These are phyloP conservation scores for Morella rubra DNA, from an alignment of 306 rosid species.

Conservation along the genomic window DNA sequence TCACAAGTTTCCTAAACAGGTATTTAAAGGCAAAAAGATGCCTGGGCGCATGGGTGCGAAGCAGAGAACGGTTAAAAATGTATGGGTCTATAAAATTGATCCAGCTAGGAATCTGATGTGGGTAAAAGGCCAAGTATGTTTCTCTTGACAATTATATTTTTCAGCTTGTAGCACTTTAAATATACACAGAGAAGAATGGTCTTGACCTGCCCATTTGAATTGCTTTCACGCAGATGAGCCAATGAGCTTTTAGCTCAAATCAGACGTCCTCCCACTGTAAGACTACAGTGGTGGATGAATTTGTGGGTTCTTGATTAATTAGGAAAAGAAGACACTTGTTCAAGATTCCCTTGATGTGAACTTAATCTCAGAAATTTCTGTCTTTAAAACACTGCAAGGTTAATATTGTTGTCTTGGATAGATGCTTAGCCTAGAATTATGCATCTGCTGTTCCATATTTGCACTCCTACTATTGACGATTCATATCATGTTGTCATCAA, in stretches of 20 bases:
- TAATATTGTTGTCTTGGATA: neutral
- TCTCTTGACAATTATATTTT: constrained; percentile 13
- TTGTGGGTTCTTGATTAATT: neutral
- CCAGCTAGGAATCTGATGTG: constrained; percentile 92
- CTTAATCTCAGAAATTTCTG: neutral
- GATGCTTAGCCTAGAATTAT: neutral
- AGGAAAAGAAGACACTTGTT: neutral
- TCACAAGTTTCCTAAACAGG: constrained; percentile 47
- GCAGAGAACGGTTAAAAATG: constrained; percentile 88
- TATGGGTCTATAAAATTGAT: constrained; percentile 90
- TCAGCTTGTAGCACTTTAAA: constrained; percentile 14
- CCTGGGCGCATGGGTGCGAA: constrained; percentile 95
- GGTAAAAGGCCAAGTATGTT: constrained; percentile 92
- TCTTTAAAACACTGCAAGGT: neutral
- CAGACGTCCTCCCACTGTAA: neutral
- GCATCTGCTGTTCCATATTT: neutral
- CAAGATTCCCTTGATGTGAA: neutral
- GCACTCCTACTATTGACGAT: neutral
- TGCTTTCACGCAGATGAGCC: neutral
- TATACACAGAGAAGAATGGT: constrained; percentile 7
- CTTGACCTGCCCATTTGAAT: neutral
- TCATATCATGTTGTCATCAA: neutral
- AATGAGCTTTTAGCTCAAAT: neutral
- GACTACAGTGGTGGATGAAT: neutral
- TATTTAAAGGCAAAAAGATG: constrained; percentile 80